Evolutionary conservation across 2,329 filamentous ascomycete genomes (phyloP), one percentile per base, ranked within the genome.

Genomic region (Emmonsia crescens): DNA sequence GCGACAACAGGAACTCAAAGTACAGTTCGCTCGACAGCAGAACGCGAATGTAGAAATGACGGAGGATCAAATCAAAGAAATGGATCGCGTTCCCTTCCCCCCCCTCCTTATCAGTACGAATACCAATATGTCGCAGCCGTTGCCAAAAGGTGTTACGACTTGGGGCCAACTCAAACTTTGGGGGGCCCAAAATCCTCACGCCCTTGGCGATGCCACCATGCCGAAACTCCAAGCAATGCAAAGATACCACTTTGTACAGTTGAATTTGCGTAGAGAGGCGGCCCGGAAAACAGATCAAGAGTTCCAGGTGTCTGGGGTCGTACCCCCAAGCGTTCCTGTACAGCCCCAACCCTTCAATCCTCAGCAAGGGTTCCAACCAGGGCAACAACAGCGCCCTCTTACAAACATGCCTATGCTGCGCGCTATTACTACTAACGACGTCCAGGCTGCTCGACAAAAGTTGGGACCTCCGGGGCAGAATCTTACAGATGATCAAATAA

Each of bases 111-210:
- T 75, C 14, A 70, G 68, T 60, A 69, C 69, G 42, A 73, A 70
- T 38, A 65, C 67, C n/a, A 72, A 70, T 55, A 63, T 70, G 8
- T 65, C 66, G 14, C 68, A 72, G 31, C 70, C 74, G 21, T 67
- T 83, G 10, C 82, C 83, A 5, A 78, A 77, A 33, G 71, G 79
- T 14, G 73, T 85, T 29, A 80, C 77, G 65, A 79, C 77, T 2
- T 85, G 83, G 83, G 78, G 78, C 9, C 79, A 83, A 61, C 73
- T 85, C 6, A 85, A 84, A 69, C 73, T 79, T 59, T 82, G 81
- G 75, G 78, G 78, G 19, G 67, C 69, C 33, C 73, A 78, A 51
- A 83, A 83, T 61, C 73, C 74, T 19, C 73, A 74, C 56, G 71
- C 74, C 5, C 65, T 79, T 56, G 76, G 74, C 21, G 74, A 72